These are phyloP conservation scores for Agroathelia rolfsii DNA, from an alignment of 1,284 basidiomycete species.

Conservation along the genomic window DNA sequence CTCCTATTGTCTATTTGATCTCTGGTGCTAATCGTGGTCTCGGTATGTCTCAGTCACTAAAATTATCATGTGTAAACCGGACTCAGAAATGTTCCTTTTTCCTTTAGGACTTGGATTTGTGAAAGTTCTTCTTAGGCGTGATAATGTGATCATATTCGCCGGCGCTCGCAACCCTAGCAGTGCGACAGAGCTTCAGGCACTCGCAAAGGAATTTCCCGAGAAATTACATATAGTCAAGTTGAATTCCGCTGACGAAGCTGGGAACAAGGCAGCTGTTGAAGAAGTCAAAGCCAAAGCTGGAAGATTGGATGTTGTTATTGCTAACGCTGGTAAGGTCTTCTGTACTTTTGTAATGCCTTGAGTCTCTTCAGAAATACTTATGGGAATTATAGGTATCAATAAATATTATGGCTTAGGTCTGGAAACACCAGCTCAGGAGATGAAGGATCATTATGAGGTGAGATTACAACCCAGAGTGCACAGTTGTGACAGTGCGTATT, in stretches of 20 bases:
- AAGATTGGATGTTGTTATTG: conserved; percentile 2
- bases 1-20: conserved; percentile 3
- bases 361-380: not conserved
- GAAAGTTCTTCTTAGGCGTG: not conserved
- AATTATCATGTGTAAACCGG: not conserved
- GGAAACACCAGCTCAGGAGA: not conserved
- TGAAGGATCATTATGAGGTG: not conserved
- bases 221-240: not conserved
- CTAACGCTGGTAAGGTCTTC: conserved; percentile 4
- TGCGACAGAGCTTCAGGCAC: conserved; percentile 1
- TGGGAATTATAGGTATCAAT: not conserved
- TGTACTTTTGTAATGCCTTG: too few species aligned
- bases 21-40: conserved; percentile 4
- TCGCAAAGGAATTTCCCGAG: not conserved
- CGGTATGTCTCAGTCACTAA: not conserved
- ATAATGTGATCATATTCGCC: not conserved
- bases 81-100: not conserved
- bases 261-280: conserved; percentile 3
- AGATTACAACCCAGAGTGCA: too few species aligned
- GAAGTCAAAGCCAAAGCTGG: conserved; percentile 2
- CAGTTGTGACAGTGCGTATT: too few species aligned
- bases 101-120: not conserved
- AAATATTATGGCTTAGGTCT: not conserved
- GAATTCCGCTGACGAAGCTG: not conserved
- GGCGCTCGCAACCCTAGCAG: not conserved